phyloP scores from a whole-genome alignment of 768 basidiomycete genomes.

The Leccinum subtestaceum region DNA sequence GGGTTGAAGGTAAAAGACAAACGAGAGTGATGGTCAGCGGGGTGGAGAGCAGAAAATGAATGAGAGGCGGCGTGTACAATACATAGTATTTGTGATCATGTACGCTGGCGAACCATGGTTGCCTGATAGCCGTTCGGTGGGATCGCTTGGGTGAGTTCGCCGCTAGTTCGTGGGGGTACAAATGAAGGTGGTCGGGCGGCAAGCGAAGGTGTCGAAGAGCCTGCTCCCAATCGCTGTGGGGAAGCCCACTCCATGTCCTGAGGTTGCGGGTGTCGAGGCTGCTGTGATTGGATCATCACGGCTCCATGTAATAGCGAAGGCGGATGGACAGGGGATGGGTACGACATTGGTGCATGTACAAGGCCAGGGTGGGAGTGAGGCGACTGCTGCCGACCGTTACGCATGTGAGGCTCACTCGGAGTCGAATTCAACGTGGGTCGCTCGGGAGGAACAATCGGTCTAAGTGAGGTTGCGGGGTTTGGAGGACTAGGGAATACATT shows the following conservation, averaged over 20 bases:
- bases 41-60: conserved; percentile 26
- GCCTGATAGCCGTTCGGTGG: conserved; percentile 45
- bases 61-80: conserved; percentile 2
- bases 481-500: conserved; percentile 31
- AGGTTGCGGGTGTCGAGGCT: conserved; percentile 36
- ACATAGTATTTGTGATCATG: conserved; percentile 31
- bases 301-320: conserved; percentile 44
- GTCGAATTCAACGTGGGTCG: conserved; percentile 42
- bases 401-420: conserved; percentile 37
- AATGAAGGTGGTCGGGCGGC: conserved; percentile 53
- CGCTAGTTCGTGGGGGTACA: conserved; percentile 43
- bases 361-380: conserved; percentile 39
- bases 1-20: conserved; percentile 13
- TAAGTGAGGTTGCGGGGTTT: conserved; percentile 17
- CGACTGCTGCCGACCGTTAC: conserved; percentile 40
- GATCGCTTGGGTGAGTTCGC: conserved; percentile 40
- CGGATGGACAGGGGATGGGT: conserved; percentile 44
- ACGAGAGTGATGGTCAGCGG: conserved; percentile 29
- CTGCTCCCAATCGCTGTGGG: conserved; percentile 39
- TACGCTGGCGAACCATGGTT: conserved; percentile 49
- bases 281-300: conserved; percentile 43
- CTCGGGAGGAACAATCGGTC: conserved; percentile 41
- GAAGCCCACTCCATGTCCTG: conserved; percentile 46
- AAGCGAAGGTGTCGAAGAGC: conserved; percentile 31
- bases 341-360: conserved; percentile 44